Percentiles rank a stretch among this genome's conserved stretches.
Conservation (phyloP, 2,329 filamentous ascomycete species). For the Fusarium sp. region DNA sequence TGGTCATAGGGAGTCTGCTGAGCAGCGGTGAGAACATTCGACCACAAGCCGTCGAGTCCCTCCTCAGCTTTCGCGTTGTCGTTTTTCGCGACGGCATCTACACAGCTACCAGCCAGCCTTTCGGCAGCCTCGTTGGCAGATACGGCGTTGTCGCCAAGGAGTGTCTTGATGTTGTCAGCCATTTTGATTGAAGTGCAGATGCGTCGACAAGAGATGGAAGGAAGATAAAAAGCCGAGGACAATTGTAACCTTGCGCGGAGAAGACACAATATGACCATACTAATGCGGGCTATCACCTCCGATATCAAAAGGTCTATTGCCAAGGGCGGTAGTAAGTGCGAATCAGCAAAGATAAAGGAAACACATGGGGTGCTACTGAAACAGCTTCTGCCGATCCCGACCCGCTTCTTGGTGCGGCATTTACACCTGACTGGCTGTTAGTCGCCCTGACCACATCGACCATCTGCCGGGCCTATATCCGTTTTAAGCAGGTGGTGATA, state of each 20-base stretch:
- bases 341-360: conserved; percentile 36
- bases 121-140: conserved; percentile 30
- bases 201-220: neutral
- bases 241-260: conserved; percentile 14
- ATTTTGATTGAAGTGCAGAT: conserved; percentile 15
- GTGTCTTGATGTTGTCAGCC: conserved; percentile 16
- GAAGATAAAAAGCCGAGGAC: neutral
- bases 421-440: conserved; percentile 24
- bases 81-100: conserved; percentile 26
- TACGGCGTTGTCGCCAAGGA: conserved; percentile 21
- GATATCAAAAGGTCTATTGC: conserved; percentile 5
- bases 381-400: conserved; percentile 40
- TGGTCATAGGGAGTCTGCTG: conserved; percentile 41
- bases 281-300: conserved; percentile 8
- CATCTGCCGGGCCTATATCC: conserved; percentile 30
- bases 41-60: conserved; percentile 34
- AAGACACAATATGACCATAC: conserved; percentile 5
- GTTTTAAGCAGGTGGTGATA: conserved; percentile 43
- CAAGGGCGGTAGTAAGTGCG: conserved; percentile 26
- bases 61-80: conserved; percentile 30
- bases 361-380: conserved; percentile 42
- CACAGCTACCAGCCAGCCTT: conserved; percentile 19
- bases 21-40: conserved; percentile 32
- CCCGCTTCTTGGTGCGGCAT: conserved; percentile 21
- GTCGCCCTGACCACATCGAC: neutral